Evolutionary conservation across 148 eudicot species (phyloP), one percentile per base, ranked within the genome.

Genomic region (Vaccinium myrtillus): DNA sequence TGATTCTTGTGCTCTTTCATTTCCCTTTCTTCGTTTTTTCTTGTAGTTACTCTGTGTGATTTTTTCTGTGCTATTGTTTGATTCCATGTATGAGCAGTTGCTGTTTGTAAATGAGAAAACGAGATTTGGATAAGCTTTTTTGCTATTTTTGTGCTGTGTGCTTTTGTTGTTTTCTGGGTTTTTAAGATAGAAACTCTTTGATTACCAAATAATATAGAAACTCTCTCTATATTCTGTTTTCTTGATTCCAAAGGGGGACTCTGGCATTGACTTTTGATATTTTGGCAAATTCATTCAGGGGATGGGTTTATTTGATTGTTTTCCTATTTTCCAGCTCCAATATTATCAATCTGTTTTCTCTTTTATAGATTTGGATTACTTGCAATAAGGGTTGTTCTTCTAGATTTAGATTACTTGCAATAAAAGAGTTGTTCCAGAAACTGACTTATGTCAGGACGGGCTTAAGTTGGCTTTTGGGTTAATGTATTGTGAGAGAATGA

Each of bases 61-160:
- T 46, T 53, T 27, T 74, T 81, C 12, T 70, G 21, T 54, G 59
- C 23, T 84, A 70, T 49, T 78, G 81, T 39, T 70, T 82, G 56
- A 87, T 84, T 90, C 88, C 87, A 88, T 90, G 89, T 82, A 30
- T 79, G 77, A 80, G 70, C 58, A 84, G 87, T 46, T 87, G 86
- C 25, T 23, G 39, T 25, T 27, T 23, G 23, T 77, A 13, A 39
- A 51, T 77, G 39, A 54, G 61, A 53, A 19, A 19, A 53, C 6
- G 5, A 7, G 39, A 78, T 51, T 77, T 51, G 80, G 61, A 77
- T 77, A 25, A 14, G 8, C 3, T n/a, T 63, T 53, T 7, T 53
- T 77, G 63, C 81, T 53, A 5, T 82, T 78, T 56, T 53, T 55
- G 65, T 48, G 49, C 56, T 75, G 32, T 79, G 67, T 36, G 16